These are phyloP conservation scores for Candida vaughaniae DNA, from an alignment of 805 yeast genomes.

Conservation along the genomic window DNA sequence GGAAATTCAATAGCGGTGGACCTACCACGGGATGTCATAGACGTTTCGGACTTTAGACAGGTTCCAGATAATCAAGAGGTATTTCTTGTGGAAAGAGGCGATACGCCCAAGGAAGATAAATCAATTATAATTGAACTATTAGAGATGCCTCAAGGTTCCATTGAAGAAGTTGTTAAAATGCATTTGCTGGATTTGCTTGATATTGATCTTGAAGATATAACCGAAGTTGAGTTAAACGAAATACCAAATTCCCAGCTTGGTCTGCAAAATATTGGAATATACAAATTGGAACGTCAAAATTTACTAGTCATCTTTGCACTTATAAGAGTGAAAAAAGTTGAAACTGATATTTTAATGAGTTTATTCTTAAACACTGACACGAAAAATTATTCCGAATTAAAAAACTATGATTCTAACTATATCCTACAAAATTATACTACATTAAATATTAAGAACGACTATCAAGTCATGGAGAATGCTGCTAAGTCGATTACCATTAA, in stretches of 20 bases:
- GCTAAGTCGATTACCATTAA: slow-evolving; percentile 28
- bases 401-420: not conserved
- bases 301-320: slow-evolving; percentile 3
- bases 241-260: slow-evolving; percentile 1
- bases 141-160: slow-evolving; percentile 38
- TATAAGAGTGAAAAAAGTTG: slow-evolving; percentile 3
- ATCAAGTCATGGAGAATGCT: slow-evolving; percentile 2
- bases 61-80: slow-evolving; percentile 96
- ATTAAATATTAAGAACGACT: slow-evolving; percentile 2
- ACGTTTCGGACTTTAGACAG: slow-evolving; percentile 76
- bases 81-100: slow-evolving; percentile 47
- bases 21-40: slow-evolving; percentile 58
- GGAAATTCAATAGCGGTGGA: slow-evolving; percentile 77
- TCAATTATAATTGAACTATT: slow-evolving; percentile 65
- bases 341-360: slow-evolving; percentile 39
- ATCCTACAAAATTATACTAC: not conserved
- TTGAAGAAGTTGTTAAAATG: slow-evolving; percentile 44
- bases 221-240: not conserved
- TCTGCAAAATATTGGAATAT: not conserved
- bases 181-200: slow-evolving; percentile 59
- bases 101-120: slow-evolving; percentile 39
- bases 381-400: not conserved
- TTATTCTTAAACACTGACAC: slow-evolving; percentile 20
- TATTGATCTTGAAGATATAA: slow-evolving; percentile 10
- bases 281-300: not conserved